Evolutionary conservation across 768 basidiomycete genomes (phyloP).

Genomic region (Sistotremastrum suecicum): DNA sequence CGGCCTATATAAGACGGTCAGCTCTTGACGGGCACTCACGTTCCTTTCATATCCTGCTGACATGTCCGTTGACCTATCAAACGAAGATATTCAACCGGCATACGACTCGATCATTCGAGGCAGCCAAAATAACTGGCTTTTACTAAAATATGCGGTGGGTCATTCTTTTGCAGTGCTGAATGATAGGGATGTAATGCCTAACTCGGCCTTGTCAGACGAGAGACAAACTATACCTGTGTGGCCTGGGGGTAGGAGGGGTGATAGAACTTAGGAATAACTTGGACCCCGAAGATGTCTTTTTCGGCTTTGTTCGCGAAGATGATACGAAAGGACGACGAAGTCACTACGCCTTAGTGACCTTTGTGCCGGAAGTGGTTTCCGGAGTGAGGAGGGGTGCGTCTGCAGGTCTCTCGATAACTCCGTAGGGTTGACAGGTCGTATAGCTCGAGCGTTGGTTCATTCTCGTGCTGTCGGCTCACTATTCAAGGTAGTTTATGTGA

Average conservation of each 20-base stretch:
- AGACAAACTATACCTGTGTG: constrained; percentile 3
- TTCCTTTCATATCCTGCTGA: background rate
- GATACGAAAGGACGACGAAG: background rate
- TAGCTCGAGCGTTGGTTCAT: constrained; percentile 6
- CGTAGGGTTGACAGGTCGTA: background rate
- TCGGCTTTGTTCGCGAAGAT: constrained; percentile 4
- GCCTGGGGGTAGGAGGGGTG: constrained; percentile 4
- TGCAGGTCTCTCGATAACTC: background rate
- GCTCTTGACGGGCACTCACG: background rate
- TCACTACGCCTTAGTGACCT: constrained; percentile 3
- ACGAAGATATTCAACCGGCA: background rate
- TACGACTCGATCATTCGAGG: background rate
- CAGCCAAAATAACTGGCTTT: background rate
- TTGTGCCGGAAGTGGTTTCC: constrained; percentile 5
- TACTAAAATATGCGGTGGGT: background rate
- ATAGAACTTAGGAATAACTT: constrained; percentile 1
- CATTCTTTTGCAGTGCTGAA: background rate
- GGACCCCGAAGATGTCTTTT: constrained; percentile 5
- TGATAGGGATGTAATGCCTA: background rate
- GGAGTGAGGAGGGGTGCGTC: constrained; percentile 5
- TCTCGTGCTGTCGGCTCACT: constrained; percentile 5
- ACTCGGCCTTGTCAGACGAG: background rate
- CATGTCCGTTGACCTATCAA: constrained; percentile 1
- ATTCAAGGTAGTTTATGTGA: constrained; percentile 1
- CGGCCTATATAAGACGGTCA: background rate